Conservation (phyloP, 1,284 basidiomycete genomes). For the Microbotryum intermedium region DNA sequence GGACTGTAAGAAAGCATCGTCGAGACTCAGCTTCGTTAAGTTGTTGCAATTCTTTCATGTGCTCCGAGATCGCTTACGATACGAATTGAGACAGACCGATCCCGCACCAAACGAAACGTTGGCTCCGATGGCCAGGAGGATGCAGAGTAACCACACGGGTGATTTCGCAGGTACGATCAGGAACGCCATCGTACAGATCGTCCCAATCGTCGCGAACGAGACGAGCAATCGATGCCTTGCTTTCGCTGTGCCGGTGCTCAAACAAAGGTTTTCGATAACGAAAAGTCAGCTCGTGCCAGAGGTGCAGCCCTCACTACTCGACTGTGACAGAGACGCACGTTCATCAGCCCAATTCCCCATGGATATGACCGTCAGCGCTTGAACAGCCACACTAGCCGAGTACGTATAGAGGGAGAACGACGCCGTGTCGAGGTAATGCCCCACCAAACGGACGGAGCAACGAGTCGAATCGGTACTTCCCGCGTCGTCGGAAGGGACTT, state of each 20-base stretch:
- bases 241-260: slow-evolving; percentile 47
- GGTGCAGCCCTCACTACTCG: slow-evolving; percentile 1
- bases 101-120: slow-evolving; percentile 76
- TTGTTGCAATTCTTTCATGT: no score
- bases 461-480: neutral
- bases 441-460: slow-evolving; percentile 20
- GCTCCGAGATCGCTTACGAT: slow-evolving; percentile 36
- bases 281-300: slow-evolving; percentile 1
- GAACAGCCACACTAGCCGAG: slow-evolving; percentile 71
- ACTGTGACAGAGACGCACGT: slow-evolving; percentile 44
- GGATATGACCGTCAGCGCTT: slow-evolving; percentile 81
- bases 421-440: slow-evolving; percentile 26
- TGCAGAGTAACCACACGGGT: slow-evolving; percentile 54
- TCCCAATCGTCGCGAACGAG: slow-evolving; percentile 61
- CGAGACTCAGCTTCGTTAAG: no score
- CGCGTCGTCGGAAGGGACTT: neutral
- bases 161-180: slow-evolving; percentile 62
- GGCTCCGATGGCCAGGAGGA: slow-evolving; percentile 58
- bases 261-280: no score
- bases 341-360: slow-evolving; percentile 80
- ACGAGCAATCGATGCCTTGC: slow-evolving; percentile 69
- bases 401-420: slow-evolving; percentile 42
- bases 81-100: slow-evolving; percentile 79
- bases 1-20: no score
- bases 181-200: slow-evolving; percentile 57